A percentile compares a stretch with the other conserved stretches of the same genome.
Conservation (phyloP, 352 stramenopile genomes). For the Detonula confervacea region DNA sequence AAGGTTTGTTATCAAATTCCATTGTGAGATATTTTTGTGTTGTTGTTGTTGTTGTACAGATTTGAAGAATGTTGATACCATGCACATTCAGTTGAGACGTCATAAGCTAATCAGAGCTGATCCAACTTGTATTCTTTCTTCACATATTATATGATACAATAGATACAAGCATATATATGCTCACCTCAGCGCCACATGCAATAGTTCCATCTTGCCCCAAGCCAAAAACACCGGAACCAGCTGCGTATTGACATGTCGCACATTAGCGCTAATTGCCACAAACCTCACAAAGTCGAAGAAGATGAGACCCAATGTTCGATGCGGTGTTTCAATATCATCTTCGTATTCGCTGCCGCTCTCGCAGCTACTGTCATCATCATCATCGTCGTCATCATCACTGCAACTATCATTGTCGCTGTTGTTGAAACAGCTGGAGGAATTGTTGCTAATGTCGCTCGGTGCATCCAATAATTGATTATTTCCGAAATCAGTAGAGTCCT, state of each 20-base stretch:
- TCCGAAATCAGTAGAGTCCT: too few relatives aligned
- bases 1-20: too few relatives aligned
- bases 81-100: too few relatives aligned
- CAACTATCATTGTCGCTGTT: conserved; percentile 8
- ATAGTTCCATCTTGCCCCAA: conserved; percentile 31
- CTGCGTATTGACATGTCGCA: conserved; percentile 38
- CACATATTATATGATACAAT: not conserved
- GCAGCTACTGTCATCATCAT: too few relatives aligned
- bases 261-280: conserved; percentile 40
- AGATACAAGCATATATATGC: too few relatives aligned
- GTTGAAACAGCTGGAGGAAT: not conserved
- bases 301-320: conserved; percentile 37
- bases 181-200: conserved; percentile 45
- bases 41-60: not conserved
- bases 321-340: conserved; percentile 26
- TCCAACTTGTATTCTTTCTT: too few relatives aligned
- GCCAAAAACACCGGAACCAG: conserved; percentile 37
- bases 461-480: conserved; percentile 1
- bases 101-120: too few relatives aligned
- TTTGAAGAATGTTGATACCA: not conserved
- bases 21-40: not conserved
- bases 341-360: conserved; percentile 9
- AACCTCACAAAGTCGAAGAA: conserved; percentile 51
- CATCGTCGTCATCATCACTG: not conserved
- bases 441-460: conserved; percentile 22